Base-by-base conservation (phyloP, 306 rosid genomes). In the Astragalus glycyphyllos region DNA sequence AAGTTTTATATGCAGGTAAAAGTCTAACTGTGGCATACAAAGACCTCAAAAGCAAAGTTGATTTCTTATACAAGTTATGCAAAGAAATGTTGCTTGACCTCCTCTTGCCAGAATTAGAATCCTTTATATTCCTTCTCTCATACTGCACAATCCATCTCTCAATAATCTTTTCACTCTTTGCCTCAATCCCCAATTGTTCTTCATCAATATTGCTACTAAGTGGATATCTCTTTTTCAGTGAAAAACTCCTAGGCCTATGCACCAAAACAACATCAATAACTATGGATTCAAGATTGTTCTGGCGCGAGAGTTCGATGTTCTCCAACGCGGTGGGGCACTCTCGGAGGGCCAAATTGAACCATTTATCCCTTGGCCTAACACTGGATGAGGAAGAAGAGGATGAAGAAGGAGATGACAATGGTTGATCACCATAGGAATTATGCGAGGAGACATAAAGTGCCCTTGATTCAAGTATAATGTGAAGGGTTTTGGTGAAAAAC, bases 141-240 rank as follows among this genome's bases (percentile, higher is more conserved):
- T 85, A 90, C 64, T 80, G 92, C 76, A 93, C 42, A 14, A 88
- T 77, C 98, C 97, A 93, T 76, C 96, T 85, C 87, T 93, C 98
- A 23, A 93, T 58, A 76, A 90, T 84, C 86, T 70, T 90, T 50
- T 85, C 97, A 44, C 83, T 83, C 81, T 74, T 85, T 41, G 65
- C 50, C 68, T 77, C 87, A 63, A 68, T 12, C 54, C 87, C 80
- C 29, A 83, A 47, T 10, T 85, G 90, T 17, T 84, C 95, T 76
- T 75, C 84, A 83, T 83, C 90, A 3, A 11, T 61, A 53, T 78
- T 83, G 69, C 79, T 76, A 57, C 76, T 63, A 63, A 53, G 59
- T 5, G 76, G 83, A 63, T 79, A 74, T 54, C 79, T 68, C 44
- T 89, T 87, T 56, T 20, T 20, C 23, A 65, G 4, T 20, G 90